Base-by-base conservation (phyloP, 768 basidiomycete species). In the Trametes cingulata region DNA sequence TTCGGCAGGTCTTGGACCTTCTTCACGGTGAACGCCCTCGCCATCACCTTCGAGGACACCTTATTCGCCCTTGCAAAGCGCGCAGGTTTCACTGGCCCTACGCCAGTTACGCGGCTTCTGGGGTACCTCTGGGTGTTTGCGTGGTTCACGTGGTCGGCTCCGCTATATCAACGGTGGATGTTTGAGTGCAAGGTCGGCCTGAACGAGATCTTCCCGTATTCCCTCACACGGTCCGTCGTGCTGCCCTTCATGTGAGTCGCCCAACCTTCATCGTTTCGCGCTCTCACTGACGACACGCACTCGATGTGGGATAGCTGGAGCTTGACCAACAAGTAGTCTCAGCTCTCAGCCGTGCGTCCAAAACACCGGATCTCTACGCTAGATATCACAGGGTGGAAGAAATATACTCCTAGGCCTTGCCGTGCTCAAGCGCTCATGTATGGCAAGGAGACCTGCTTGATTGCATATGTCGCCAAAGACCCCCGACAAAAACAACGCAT, bases 11-110 rank as follows among this genome's bases (percentile, higher is more conserved):
- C 66, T 1, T 53, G 52, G 53, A 46, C 39, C 20, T 67, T 67
- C 63, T 67, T 67, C 61, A 12, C 60, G 39, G 24, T 22, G 15
- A 61, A 67, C 35, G 63, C 54, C 4, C 20, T 62, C 24, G 60
- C 58, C 33, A 62, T 67, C 52, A 58, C 63, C 13, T 13, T 64
- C 63, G 66, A 67, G 42, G 63, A 64, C 52, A 27, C 45, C 17
- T 45, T 58, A 6, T 36, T 67, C 57, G 52, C 49, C 37, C 20
- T 50, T 4, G 51, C 43, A 8, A 47, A 22, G 19, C 27, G 58
- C 13, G 2, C 40, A 10, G 60, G 57, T 5, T 17, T 60, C n/a
- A n/a, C 20, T 22, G 22, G 36, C 5, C 50, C 52, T 13, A n/a
- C 25, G 25, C 22, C 14, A 8, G 43, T 35, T 50, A 14, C 27